Conservation (phyloP, 202 grass and related monocot genomes). For the Sporobolus alterniflorus region DNA sequence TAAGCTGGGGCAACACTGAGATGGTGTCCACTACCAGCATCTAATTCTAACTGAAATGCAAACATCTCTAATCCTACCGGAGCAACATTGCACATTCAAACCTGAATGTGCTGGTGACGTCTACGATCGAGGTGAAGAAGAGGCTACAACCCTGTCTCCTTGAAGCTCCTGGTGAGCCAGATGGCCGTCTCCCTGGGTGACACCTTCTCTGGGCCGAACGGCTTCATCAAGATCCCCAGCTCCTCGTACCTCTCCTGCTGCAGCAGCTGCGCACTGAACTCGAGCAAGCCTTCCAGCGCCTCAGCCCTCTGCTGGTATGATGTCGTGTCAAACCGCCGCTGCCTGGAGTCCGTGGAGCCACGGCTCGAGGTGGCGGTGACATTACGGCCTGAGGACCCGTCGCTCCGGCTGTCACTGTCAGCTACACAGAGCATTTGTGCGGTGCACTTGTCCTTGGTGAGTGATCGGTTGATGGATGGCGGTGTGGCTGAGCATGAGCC, state of each 20-base stretch:
- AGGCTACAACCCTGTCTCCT: slow-evolving; percentile 57
- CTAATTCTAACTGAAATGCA: not conserved
- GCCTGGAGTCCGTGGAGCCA: slow-evolving; percentile 60
- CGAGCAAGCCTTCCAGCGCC: slow-evolving; percentile 78
- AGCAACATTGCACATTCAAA: slow-evolving; percentile 30
- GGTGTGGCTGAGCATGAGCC: slow-evolving; percentile 40
- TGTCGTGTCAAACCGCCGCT: slow-evolving; percentile 75
- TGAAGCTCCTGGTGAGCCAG: slow-evolving; percentile 94
- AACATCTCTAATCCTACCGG: slow-evolving; percentile 21
- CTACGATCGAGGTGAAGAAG: not conserved
- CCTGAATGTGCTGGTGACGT: not conserved
- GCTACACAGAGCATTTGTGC: slow-evolving; percentile 49
- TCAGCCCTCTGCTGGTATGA: slow-evolving; percentile 88
- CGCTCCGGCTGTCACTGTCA: slow-evolving; percentile 5
- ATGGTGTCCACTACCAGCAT: slow-evolving; percentile 29
- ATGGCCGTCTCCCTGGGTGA: slow-evolving; percentile 89
- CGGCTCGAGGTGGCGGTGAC: slow-evolving; percentile 49
- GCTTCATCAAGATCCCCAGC: slow-evolving; percentile 67
- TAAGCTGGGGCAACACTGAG: slow-evolving; percentile 49
- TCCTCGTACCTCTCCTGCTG: slow-evolving; percentile 86
- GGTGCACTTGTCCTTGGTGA: slow-evolving; percentile 88
- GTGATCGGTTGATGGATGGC: slow-evolving; percentile 45
- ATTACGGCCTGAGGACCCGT: slow-evolving; percentile 2
- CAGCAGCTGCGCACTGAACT: slow-evolving; percentile 83
- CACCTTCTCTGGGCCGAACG: slow-evolving; percentile 79